Conservation (phyloP, 441 rosid species). For the Biscutella laevigata region DNA sequence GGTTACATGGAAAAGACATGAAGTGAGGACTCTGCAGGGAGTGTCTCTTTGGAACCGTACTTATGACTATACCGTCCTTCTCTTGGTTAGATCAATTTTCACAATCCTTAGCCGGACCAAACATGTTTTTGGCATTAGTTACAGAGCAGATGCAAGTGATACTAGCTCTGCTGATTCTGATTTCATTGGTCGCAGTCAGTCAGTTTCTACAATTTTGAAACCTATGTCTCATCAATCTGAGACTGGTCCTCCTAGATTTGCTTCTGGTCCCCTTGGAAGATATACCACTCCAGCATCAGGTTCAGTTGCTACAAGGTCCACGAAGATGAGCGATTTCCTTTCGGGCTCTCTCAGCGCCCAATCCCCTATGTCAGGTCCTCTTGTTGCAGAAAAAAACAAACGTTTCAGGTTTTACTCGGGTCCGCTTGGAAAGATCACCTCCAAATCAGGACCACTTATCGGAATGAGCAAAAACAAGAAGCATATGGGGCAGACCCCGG, state of each 20-base stretch:
- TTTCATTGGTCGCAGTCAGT: constrained; percentile 52
- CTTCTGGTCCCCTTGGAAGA: constrained; percentile 71
- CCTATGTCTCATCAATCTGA: constrained; percentile 52
- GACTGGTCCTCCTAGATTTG: constrained; percentile 47
- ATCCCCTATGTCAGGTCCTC: constrained; percentile 41
- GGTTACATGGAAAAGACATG: constrained; percentile 78
- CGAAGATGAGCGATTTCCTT: constrained; percentile 45
- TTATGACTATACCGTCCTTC: constrained; percentile 60
- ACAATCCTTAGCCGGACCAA: constrained; percentile 60
- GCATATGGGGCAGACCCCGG: constrained; percentile 48
- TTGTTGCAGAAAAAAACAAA: constrained; percentile 36
- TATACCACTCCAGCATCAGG: constrained; percentile 40
- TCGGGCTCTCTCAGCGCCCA: constrained; percentile 72
- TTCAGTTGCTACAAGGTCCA: constrained; percentile 35
- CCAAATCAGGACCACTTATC: constrained; percentile 52
- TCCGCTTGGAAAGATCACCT: constrained; percentile 46
- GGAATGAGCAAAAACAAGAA: constrained; percentile 41
- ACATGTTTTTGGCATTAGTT: constrained; percentile 56
- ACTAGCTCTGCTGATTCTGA: constrained; percentile 41
- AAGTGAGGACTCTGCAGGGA: constrained; percentile 66
- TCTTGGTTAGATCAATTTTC: constrained; percentile 67
- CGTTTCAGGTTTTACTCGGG: constrained; percentile 59
- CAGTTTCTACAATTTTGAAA: constrained; percentile 58
- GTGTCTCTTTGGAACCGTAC: constrained; percentile 83
- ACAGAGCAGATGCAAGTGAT: constrained; percentile 31